Evolutionary conservation across 225 moss, liverwort and hornwort genomes (phyloP).

Genomic region (Marchantia polymorpha): DNA sequence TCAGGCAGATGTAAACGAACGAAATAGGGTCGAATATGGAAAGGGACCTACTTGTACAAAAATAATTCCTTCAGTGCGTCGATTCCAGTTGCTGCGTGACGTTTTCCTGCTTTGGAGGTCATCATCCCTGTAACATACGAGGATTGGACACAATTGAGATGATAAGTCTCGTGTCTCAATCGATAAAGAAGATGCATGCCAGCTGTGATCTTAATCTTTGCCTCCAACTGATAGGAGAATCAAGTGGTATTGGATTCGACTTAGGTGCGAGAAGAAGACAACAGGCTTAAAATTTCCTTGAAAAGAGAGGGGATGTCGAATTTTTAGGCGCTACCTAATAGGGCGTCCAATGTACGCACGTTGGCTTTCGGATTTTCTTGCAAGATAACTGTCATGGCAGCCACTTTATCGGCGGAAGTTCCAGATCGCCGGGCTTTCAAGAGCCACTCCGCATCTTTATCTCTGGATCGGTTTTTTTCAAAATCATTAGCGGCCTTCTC

Average conservation of each 20-base stretch:
- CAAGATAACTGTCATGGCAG: constrained; percentile 97
- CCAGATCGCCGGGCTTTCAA: constrained; percentile 85
- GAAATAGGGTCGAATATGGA: neutral
- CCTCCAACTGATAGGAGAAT: too few relatives aligned
- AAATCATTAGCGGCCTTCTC: constrained; percentile 69
- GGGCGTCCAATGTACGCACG: constrained; percentile 88
- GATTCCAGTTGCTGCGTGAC: constrained; percentile 94
- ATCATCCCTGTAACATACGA: constrained; percentile 62
- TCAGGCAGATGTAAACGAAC: neutral
- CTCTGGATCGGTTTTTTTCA: constrained; percentile 68
- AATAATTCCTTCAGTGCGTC: constrained; percentile 94
- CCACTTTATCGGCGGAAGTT: constrained; percentile 92
- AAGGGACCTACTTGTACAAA: constrained; percentile 58
- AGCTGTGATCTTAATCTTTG: too few relatives aligned
- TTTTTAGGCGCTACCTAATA: constrained; percentile 53
- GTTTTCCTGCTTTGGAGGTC: constrained; percentile 94
- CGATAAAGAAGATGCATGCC: too few relatives aligned
- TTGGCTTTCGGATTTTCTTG: constrained; percentile 96
- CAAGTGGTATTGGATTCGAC: too few relatives aligned
- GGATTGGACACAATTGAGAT: neutral
- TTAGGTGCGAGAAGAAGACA: too few relatives aligned
- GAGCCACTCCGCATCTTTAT: constrained; percentile 84
- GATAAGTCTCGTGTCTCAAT: neutral
- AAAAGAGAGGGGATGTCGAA: too few relatives aligned
- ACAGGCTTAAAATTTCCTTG: too few relatives aligned